Percentiles rank a stretch among this genome's conserved stretches.
phyloP scores from a whole-genome alignment of 805 yeast species.

The Candida sanyiensis region DNA sequence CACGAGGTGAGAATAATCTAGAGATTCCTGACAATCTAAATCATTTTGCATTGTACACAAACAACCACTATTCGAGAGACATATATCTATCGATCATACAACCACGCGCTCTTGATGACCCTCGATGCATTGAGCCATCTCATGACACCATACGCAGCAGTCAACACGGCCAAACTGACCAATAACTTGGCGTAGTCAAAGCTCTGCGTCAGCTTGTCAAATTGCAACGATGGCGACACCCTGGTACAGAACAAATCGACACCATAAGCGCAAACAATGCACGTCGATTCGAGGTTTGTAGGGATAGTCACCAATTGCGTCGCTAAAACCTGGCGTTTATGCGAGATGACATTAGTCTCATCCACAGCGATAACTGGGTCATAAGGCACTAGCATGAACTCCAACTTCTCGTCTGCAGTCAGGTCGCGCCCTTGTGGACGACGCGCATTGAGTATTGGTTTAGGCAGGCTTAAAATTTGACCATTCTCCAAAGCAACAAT shows the following conservation, averaged over 20 bases:
- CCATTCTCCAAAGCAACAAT: constrained; percentile 55
- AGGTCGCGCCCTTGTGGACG: constrained; percentile 51
- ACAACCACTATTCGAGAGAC: neutral
- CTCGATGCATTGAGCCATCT: constrained; percentile 54
- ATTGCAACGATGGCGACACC: constrained; percentile 75
- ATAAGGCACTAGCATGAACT: constrained; percentile 57
- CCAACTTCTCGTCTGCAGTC: constrained; percentile 47
- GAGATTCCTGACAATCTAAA: too few species aligned
- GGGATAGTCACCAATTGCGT: constrained; percentile 40
- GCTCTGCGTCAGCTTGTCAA: constrained; percentile 62
- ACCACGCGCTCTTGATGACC: constrained; percentile 37
- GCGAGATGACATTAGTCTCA: constrained; percentile 43
- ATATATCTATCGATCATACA: constrained; percentile 6
- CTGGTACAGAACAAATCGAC: constrained; percentile 74
- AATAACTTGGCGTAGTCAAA: constrained; percentile 66
- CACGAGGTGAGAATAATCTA: too few species aligned
- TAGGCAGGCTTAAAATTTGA: constrained; percentile 65
- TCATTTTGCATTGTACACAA: too few species aligned
- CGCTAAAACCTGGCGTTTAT: constrained; percentile 38
- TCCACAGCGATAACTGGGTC: constrained; percentile 53
- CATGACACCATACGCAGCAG: constrained; percentile 40
- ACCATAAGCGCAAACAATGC: constrained; percentile 60
- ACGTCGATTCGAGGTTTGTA: constrained; percentile 78
- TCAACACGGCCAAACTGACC: constrained; percentile 49
- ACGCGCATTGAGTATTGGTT: constrained; percentile 59